Percentiles rank a stretch among this genome's conserved stretches.
Conservation (phyloP, 208 protist genomes). For the Trichomonas vaginalis region DNA sequence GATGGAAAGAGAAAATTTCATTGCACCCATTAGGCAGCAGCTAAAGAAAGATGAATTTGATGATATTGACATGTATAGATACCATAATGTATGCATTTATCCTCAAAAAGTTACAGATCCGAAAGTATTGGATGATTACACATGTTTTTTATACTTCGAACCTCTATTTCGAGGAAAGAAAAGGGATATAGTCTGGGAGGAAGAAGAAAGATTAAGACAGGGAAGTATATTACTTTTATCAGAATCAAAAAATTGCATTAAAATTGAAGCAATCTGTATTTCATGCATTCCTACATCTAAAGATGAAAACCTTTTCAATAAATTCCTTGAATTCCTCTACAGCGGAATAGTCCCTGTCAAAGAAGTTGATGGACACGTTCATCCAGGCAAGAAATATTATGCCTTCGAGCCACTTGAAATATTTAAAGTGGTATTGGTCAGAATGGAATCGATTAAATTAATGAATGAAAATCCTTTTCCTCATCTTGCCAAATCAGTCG, state of each 20-base stretch:
- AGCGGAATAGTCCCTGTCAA: neutral
- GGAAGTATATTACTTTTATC: neutral
- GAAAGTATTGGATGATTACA: neutral
- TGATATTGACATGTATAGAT: neutral
- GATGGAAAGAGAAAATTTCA: neutral
- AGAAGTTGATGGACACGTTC: neutral
- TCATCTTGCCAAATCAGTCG: neutral
- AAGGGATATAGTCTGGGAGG: neutral
- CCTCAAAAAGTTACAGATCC: neutral
- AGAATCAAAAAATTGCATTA: no score
- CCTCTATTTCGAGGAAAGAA: neutral
- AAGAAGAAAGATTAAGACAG: neutral
- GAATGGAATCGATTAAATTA: neutral
- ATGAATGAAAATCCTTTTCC: neutral
- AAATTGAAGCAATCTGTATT: neutral
- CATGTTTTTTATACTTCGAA: neutral
- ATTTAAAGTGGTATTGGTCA: neutral
- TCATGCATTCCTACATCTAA: neutral
- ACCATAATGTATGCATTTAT: neutral
- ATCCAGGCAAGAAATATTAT: neutral
- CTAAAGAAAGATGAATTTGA: neutral
- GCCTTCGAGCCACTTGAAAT: neutral
- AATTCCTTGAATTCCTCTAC: neutral
- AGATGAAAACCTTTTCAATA: neutral
- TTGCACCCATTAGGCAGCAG: neutral